Percentiles rank a stretch among this genome's conserved stretches.
Evolutionary conservation across 169 alveolate genomes (phyloP).

Genomic region (Plasmodium falciparum): DNA sequence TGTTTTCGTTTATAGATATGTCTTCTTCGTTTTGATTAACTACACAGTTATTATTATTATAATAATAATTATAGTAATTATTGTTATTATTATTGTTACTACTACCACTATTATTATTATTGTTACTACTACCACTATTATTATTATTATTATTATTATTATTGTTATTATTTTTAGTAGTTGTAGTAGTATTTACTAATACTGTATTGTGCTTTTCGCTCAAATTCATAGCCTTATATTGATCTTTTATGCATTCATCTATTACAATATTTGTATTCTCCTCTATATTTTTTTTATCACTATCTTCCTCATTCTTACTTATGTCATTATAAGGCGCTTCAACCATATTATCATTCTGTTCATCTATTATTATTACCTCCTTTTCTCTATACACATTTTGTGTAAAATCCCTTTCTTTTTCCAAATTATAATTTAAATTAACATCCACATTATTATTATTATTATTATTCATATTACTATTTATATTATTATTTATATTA

Average conservation of each 20-base stretch:
- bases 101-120: neutral
- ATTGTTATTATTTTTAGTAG: neutral
- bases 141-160: too few species aligned
- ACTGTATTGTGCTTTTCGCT: too few species aligned
- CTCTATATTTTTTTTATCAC: neutral
- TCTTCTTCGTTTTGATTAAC: conserved; percentile 7
- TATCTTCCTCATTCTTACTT: neutral
- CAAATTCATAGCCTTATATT: too few species aligned
- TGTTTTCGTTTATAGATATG: conserved; percentile 4
- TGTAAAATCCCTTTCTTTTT: too few species aligned
- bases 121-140: neutral
- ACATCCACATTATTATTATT: neutral
- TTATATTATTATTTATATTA: neutral
- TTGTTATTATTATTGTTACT: neutral
- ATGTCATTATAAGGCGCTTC: neutral
- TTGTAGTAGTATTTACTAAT: too few species aligned
- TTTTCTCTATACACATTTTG: neutral
- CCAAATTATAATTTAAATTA: too few species aligned
- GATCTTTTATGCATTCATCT: too few species aligned
- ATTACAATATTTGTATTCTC: too few species aligned
- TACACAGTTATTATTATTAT: neutral
- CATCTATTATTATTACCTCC: neutral
- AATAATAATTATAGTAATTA: neutral
- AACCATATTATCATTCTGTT: neutral
- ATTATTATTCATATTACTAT: neutral